These are phyloP conservation scores for Magnolia changhungtana DNA, from an alignment of 164 flowering plant species.

Conservation along the genomic window DNA sequence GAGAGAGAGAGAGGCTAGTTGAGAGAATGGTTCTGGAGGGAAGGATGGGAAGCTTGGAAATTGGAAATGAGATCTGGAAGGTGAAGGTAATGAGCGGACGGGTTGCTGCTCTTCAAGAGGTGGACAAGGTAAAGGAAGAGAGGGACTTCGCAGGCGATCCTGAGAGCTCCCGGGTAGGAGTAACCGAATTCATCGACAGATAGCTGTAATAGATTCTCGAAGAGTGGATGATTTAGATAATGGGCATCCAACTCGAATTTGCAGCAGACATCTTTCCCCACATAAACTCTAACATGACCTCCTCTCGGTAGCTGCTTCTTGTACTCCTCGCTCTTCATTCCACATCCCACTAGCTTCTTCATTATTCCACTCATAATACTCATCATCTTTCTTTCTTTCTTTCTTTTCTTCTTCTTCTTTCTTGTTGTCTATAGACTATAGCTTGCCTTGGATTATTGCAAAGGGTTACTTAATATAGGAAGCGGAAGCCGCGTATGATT, in stretches of 20 bases:
- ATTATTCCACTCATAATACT: constrained; percentile 15
- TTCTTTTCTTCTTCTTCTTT: constrained; percentile 7
- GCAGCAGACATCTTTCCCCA: constrained; percentile 27
- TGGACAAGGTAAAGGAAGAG: constrained; percentile 26
- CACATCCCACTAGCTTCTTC: constrained; percentile 31
- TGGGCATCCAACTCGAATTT: constrained; percentile 36
- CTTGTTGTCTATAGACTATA: background rate
- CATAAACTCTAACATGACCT: constrained; percentile 32
- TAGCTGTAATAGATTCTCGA: constrained; percentile 28
- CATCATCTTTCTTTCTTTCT: background rate
- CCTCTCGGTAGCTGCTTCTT: constrained; percentile 15
- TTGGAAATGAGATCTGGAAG: constrained; percentile 30
- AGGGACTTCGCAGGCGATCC: constrained; percentile 38
- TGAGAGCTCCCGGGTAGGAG: constrained; percentile 35
- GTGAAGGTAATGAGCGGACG: constrained; percentile 34
- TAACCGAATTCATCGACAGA: constrained; percentile 38
- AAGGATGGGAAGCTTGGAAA: constrained; percentile 9
- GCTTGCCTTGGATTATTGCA: too few species aligned
- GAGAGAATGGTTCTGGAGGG: background rate
- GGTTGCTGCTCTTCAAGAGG: constrained; percentile 31
- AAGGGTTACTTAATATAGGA: too few species aligned
- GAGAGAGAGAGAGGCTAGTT: background rate
- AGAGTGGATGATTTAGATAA: constrained; percentile 35
- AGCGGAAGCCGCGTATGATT: too few species aligned
- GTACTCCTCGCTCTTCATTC: constrained; percentile 17